Evolutionary conservation across 768 basidiomycete species (phyloP), one percentile per base, ranked within the genome.

Genomic region (Macrocybe gigantea): DNA sequence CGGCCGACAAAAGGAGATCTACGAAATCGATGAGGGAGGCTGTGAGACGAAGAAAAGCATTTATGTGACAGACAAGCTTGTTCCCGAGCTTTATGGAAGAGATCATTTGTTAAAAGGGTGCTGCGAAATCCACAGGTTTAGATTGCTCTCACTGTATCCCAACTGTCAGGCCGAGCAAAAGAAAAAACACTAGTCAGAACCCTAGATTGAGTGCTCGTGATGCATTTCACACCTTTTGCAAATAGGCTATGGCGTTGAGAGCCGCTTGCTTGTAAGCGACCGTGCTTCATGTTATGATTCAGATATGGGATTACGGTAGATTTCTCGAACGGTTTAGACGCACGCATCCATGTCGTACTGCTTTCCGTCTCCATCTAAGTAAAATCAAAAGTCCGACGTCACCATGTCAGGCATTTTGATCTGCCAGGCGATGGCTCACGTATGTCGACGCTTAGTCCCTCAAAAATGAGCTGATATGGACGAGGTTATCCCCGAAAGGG

Each of bases 181-280:
- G 7, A 11, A 15, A 14, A 32, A 7, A 34, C n/a, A 38, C 9
- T 8, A 11, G 14, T 37, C 5, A 52, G 22, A 22, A 22, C 22
- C 22, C 22, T 4, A 22, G 22, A 22, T 22, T 22, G 22, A 22
- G 22, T 4, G 22, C 22, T 1, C 4, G 4, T 31, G 35, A 31
- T 44, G 42, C 32, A 44, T 5, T 34, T 30, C 59, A 29, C 43
- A 80, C 81, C 73, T 85, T 85, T 67, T 73, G 69, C 38, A 90
- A 69, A 60, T 90, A 89, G 2, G 76, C 74, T 44, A 90, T 88
- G 2, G 83, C 76, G 55, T 88, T 88, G 47, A 88, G 64, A 0
- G 87, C 84, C 5, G 88, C 87, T 64, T 86, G 85, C 59, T 89
- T 88, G 61, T 85, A 89, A 2, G 88, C 86, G 12, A 85, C 83